Percentiles rank a stretch among this genome's conserved stretches.
Evolutionary conservation across 805 yeast genomes (phyloP).

Genomic region (Hanseniaspora opuntiae): DNA sequence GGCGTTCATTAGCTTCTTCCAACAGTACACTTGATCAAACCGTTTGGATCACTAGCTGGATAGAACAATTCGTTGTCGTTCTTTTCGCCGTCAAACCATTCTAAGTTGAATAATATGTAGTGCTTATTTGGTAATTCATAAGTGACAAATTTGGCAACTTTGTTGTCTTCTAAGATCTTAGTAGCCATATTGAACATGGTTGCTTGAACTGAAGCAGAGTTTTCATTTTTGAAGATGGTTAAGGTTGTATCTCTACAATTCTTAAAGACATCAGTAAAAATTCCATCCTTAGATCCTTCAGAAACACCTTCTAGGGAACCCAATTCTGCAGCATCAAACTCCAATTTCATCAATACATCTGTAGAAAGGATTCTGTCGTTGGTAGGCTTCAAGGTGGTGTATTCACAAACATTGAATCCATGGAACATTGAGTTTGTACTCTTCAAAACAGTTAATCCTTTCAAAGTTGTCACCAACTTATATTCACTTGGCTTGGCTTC

Average conservation of each 20-base stretch:
- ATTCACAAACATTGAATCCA: conserved; percentile 75
- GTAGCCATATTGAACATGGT: conserved; percentile 89
- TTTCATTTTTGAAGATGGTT: conserved; percentile 66
- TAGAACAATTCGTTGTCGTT: conserved; percentile 75
- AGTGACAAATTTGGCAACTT: conserved; percentile 48
- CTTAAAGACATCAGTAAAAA: conserved; percentile 53
- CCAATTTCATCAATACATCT: conserved; percentile 65
- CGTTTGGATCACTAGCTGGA: conserved; percentile 87
- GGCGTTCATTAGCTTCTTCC: conserved; percentile 43
- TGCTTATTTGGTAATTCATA: conserved; percentile 85
- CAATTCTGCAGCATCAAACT: conserved; percentile 39
- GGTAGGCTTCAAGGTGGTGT: conserved; percentile 75
- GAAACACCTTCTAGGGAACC: conserved; percentile 38
- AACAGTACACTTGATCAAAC: conserved; percentile 77
- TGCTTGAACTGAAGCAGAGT: conserved; percentile 90
- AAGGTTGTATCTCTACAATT: conserved; percentile 56
- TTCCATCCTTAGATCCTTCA: conserved; percentile 41
- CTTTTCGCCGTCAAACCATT: conserved; percentile 67
- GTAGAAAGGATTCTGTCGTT: conserved; percentile 78
- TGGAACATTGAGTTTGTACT: conserved; percentile 88
- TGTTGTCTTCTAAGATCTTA: conserved; percentile 47
- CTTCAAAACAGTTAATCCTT: conserved; percentile 72
- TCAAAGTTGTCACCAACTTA: conserved; percentile 51
- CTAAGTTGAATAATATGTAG: conserved; percentile 64
- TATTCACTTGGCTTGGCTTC: conserved; percentile 34